A percentile compares a stretch with the other conserved stretches of the same genome.
phyloP scores from a whole-genome alignment of 139 green algal genomes.

The Chlorella sp. region DNA sequence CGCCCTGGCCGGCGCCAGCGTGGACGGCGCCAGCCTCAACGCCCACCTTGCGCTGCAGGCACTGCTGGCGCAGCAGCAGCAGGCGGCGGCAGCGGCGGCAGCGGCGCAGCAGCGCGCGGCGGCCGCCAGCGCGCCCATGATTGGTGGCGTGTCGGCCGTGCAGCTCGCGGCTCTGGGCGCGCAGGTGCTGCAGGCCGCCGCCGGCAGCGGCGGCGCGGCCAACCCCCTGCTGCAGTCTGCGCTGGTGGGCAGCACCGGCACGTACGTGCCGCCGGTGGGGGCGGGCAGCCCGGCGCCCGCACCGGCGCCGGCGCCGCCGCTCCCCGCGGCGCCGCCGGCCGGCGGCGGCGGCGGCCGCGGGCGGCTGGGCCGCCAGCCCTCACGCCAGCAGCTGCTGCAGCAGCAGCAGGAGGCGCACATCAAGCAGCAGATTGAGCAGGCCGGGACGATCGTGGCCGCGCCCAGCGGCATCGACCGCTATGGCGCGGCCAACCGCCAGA shows the following conservation, averaged over 20 bases:
- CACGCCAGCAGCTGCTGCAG: neutral
- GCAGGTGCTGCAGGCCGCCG: neutral
- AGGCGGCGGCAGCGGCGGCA: too few relatives aligned
- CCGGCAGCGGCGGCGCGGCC: constrained; percentile 23
- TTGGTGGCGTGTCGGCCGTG: too few relatives aligned
- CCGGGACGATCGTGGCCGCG: constrained; percentile 18
- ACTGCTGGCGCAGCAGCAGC: too few relatives aligned
- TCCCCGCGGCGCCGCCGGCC: neutral
- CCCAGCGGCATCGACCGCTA: constrained; percentile 3
- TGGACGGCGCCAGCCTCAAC: too few relatives aligned
- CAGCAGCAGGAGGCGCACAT: constrained; percentile 13
- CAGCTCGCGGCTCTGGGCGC: neutral
- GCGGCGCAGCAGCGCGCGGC: too few relatives aligned
- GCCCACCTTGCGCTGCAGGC: too few relatives aligned
- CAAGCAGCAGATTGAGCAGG: constrained; percentile 11
- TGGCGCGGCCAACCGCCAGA: constrained; percentile 29
- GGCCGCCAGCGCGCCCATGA: too few relatives aligned
- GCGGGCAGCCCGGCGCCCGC: neutral
- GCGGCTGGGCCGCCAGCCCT: neutral
- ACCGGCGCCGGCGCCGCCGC: neutral
- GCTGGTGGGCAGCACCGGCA: constrained; percentile 11
- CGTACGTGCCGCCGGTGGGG: neutral
- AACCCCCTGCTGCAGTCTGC: constrained; percentile 19
- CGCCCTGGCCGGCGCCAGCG: too few relatives aligned
- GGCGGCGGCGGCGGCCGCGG: neutral